phyloP scores from a whole-genome alignment of 2,329 filamentous ascomycete species.

The Diplodia corticola region DNA sequence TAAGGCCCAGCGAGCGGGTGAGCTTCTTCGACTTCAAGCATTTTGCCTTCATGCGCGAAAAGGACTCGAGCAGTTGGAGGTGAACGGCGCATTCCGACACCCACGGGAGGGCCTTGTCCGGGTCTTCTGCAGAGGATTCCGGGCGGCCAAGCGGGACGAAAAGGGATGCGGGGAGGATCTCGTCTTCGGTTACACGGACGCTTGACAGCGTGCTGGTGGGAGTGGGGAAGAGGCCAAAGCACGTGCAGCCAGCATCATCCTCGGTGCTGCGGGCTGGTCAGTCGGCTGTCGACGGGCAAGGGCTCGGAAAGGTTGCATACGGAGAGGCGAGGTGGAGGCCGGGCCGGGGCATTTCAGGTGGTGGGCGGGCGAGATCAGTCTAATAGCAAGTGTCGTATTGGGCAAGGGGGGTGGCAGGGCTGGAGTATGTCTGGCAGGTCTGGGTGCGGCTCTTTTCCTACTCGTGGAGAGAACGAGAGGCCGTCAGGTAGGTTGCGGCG shows the following conservation, averaged over 20 bases:
- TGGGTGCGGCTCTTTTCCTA: slow-evolving; percentile 4
- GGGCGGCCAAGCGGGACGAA: slow-evolving; percentile 15
- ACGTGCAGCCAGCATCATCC: not conserved
- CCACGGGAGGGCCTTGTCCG: slow-evolving; percentile 16
- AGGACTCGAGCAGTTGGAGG: slow-evolving; percentile 20
- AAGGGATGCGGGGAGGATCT: slow-evolving; percentile 10
- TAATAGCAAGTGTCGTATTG: not conserved
- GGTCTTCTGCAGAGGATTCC: not conserved
- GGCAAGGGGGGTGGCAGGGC: not conserved
- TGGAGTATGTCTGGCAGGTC: not conserved
- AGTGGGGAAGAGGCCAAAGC: not conserved
- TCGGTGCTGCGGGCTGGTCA: not conserved
- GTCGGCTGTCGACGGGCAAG: not conserved
- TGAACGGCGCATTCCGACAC: slow-evolving; percentile 22
- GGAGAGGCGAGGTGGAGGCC: not conserved
- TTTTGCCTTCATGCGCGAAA: slow-evolving; percentile 2
- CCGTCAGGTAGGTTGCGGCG: not conserved
- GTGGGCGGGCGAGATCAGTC: not conserved
- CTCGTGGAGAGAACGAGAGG: slow-evolving; percentile 5
- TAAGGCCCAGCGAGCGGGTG: slow-evolving; percentile 10
- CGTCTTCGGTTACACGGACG: slow-evolving; percentile 7
- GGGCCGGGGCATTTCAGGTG: not conserved
- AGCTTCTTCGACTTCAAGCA: slow-evolving; percentile 1
- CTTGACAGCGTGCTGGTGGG: not conserved
- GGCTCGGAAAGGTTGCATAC: not conserved